Conservation (phyloP, 2,329 filamentous ascomycete genomes). For the Epichloe festucae region DNA sequence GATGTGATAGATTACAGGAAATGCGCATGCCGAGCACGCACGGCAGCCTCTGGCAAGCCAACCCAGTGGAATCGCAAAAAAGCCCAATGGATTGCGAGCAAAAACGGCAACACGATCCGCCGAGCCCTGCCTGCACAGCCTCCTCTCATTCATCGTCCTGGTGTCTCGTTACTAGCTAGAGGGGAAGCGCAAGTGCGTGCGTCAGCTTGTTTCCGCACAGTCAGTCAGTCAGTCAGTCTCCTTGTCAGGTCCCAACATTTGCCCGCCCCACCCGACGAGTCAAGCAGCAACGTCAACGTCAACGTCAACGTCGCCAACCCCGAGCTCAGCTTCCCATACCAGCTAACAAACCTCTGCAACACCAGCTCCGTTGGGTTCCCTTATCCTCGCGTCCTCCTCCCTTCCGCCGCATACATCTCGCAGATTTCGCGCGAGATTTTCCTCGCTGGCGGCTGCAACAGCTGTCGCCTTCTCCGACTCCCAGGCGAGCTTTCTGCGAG, state of each 20-base stretch:
- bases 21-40: not conserved
- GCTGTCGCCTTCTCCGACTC: not conserved
- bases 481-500: not conserved
- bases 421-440: not conserved
- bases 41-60: not conserved
- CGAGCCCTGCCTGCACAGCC: not conserved
- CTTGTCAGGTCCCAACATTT: not conserved
- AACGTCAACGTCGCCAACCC: slow-evolving; percentile 8
- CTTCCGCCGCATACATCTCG: not conserved
- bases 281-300: slow-evolving; percentile 5
- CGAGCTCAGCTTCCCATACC: slow-evolving; percentile 7
- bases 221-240: not conserved
- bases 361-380: not conserved
- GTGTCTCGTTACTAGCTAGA: not conserved
- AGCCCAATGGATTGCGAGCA: not conserved
- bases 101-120: not conserved
- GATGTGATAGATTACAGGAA: not conserved
- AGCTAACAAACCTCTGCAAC: slow-evolving; percentile 5
- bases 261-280: slow-evolving; percentile 5
- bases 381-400: not conserved
- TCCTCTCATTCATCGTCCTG: too few relatives aligned
- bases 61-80: not conserved
- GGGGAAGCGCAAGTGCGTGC: not conserved
- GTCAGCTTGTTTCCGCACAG: not conserved
- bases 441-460: not conserved